Conservation (phyloP, 495 filamentous ascomycete genomes). For the Penicillium egyptiacum region DNA sequence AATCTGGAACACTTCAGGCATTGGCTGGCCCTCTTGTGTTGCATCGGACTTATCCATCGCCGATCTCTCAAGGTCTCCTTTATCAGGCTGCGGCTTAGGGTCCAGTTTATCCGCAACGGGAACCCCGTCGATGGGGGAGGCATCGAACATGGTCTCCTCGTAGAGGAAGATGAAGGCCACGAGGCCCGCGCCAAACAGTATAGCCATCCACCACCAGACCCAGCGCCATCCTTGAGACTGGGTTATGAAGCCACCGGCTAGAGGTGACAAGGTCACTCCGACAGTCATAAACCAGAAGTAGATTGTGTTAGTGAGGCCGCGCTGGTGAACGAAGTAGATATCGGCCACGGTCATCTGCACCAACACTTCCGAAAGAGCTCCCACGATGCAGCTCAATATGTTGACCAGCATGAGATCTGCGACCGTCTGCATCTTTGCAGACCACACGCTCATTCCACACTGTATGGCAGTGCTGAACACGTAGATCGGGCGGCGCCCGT, state of each 20-base stretch:
- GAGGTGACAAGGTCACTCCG: slow-evolving; percentile 36
- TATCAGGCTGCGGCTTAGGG: too few species aligned
- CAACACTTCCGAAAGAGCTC: slow-evolving; percentile 27
- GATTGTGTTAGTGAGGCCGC: slow-evolving; percentile 41
- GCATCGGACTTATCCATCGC: too few species aligned
- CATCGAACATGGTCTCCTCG: slow-evolving; percentile 26
- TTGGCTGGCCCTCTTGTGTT: too few species aligned
- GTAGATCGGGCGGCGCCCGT: slow-evolving; percentile 40
- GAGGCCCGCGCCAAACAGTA: slow-evolving; percentile 38
- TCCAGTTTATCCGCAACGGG: too few species aligned
- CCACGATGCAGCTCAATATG: too few species aligned
- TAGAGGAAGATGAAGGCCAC: slow-evolving; percentile 14
- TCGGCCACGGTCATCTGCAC: slow-evolving; percentile 39
- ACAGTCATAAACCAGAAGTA: slow-evolving; percentile 37
- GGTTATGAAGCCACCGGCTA: slow-evolving; percentile 47
- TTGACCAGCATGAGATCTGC: slow-evolving; percentile 34
- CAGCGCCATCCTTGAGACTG: slow-evolving; percentile 47
- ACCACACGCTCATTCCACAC: slow-evolving; percentile 41
- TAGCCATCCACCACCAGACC: slow-evolving; percentile 53
- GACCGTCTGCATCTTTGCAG: slow-evolving; percentile 35
- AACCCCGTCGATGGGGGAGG: background rate
- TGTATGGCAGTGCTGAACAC: slow-evolving; percentile 37
- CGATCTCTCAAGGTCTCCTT: background rate
- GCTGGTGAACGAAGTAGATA: slow-evolving; percentile 51
- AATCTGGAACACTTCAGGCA: too few species aligned